Base-by-base conservation (phyloP, 805 yeast genomes). In the Zygosaccharomyces lentus region DNA sequence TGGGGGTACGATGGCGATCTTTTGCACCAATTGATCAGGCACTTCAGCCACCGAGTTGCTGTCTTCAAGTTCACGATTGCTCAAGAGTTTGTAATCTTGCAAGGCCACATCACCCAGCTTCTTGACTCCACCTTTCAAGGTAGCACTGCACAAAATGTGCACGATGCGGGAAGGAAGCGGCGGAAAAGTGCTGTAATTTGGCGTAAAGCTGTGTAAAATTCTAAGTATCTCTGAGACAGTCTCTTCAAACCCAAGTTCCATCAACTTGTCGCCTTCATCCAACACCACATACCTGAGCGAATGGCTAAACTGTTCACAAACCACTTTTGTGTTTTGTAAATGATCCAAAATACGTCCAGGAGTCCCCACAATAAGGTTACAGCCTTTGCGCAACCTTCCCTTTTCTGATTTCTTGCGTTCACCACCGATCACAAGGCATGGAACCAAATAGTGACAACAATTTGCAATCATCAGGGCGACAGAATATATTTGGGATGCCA, bases 301-400 rank as follows among this genome's bases (percentile, higher is more conserved):
- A 2, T 85, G 73, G 26, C 87, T 66, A 23, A 64, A 45, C 47
- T 67, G 68, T 44, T 65, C 69, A 50, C 84, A 84, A 49, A 95
- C 74, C 4, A 83, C 79, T 41, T 77, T 74, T 0, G 99, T 93
- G 65, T 90, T 87, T 52, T 87, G 96, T 51, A 93, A 80, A 71
- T 93, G 99, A 64, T 93, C 99, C 8, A 87, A 85, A 36, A 93
- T 71, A 57, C 99, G 78, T 50, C 99, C 99, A 2, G 99, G 99
- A 0, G 99, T 93, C 9, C 95, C 97, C 34, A 93, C 95, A n/a
- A 93, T 74, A 27, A 93, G 81, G 65, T 93, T 93, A 27, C 90
- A 95, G 53, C 99, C 99, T 65, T 91, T 91, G 61, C 99, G 77
- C 27, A 93, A 68, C 58, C 99, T 72, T 1, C 98, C 97, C 74